Evolutionary conservation across 495 filamentous ascomycete genomes (phyloP).

Genomic region (Saxophila tyrrhenica): DNA sequence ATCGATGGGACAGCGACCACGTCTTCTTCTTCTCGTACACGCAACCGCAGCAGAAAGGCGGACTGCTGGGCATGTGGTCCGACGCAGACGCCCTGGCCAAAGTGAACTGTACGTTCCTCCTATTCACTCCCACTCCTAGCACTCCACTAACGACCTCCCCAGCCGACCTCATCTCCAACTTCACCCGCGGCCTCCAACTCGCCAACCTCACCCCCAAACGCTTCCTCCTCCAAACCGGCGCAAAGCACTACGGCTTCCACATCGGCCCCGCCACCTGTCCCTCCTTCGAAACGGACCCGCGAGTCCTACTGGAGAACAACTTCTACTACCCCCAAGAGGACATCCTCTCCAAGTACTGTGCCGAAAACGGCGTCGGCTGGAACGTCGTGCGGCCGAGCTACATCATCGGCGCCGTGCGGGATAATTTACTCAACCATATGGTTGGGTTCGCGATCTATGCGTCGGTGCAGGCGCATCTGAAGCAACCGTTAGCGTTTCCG

Average conservation of each 20-base stretch:
- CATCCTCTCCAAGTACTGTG: constrained; percentile 28
- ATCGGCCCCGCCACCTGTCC: constrained; percentile 34
- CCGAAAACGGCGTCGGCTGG: constrained; percentile 5
- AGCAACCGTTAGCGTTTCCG: constrained; percentile 30
- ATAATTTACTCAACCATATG: constrained; percentile 37
- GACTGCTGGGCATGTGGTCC: neutral
- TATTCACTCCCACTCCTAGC: constrained; percentile 1
- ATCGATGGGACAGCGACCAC: constrained; percentile 30
- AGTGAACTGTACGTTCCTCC: neutral
- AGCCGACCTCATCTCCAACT: constrained; percentile 33
- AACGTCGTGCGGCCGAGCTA: constrained; percentile 26
- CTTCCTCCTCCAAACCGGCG: constrained; percentile 34
- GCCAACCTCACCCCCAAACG: constrained; percentile 33
- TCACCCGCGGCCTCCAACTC: constrained; percentile 32
- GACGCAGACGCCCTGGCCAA: constrained; percentile 1
- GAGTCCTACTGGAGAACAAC: constrained; percentile 33
- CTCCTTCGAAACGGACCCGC: constrained; percentile 33
- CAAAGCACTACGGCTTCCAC: constrained; percentile 24
- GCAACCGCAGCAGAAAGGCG: constrained; percentile 30
- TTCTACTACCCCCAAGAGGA: constrained; percentile 46
- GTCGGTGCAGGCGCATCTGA: constrained; percentile 30
- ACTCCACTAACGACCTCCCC: constrained; percentile 34
- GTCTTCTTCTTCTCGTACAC: constrained; percentile 45
- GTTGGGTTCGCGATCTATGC: constrained; percentile 38
- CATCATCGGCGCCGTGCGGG: constrained; percentile 38